Evolutionary conservation across 2,329 filamentous ascomycete species (phyloP), one percentile per base, ranked within the genome.

Genomic region (Mollisia scopiformis): DNA sequence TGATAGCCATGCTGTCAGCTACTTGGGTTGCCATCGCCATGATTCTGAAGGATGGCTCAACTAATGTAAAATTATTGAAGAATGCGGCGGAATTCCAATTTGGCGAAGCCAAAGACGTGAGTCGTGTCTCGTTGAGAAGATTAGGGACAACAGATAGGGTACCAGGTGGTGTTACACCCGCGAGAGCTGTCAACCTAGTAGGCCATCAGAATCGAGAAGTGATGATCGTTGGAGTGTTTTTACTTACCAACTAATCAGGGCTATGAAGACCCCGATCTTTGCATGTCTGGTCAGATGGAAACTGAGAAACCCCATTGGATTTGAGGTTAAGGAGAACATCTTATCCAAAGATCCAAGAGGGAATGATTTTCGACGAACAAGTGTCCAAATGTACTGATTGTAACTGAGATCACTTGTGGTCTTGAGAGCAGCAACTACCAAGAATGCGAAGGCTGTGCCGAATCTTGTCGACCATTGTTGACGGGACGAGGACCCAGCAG

Each of bases 381-480:
- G 3, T 7, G 30, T 60, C 67, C 67, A 69, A 4, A 67, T 59
- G 33, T 67, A 67, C 41, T 69, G 64, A 19, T 59, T 58, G 11
- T 65, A 64, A 14, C 61, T 59, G n/a, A 37, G 37, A 7, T 43
- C 51, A 21, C 30, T 55, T 27, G 61, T 59, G 13, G 64, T 55
- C 47, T 46, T 55, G 0, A 69, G 37, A n/a, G 50, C 35, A 11
- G 66, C 62, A 19, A 63, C 43, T 8, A 60, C 43, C 11, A 67
- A 23, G 47, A 66, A 64, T 10, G 61, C 55, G 41, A 69, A 57
- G 6, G 58, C 62, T 3, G 61, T 69, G 35, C 67, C 66, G 25
- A 66, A 53, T 31, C 49, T 28, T 3, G 52, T 55, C 7, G 62
- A 51, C 60, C 60, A 66, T 25, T 63, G 30, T 41, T 69, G 66